Evolutionary conservation across 257 asterid genomes (phyloP), one percentile per base, ranked within the genome.

Genomic region (Sherardia arvensis): DNA sequence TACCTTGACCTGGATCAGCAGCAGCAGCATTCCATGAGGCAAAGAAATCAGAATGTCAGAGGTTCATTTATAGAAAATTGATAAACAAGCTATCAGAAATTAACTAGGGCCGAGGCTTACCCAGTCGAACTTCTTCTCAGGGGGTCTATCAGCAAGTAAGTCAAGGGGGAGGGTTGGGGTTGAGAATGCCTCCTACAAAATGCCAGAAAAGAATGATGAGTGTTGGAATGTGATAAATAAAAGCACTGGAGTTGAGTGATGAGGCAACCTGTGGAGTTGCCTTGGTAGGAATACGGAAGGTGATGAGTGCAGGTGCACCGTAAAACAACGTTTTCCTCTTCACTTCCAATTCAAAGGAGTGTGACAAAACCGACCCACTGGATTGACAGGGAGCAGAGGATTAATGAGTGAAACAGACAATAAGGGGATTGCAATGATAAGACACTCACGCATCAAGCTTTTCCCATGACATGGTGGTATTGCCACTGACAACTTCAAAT

Each of bases 381-480:
- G 59, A 75, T 49, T 28, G 73, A 48, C 48, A 53, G 71, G 54
- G 49, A 53, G 21, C 21, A 59, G 62, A 43, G 34, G 23, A 64
- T 58, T 14, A 58, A 62, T 27, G 7, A 9, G 33, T 8, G 22
- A 26, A 29, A 10, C 23, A 29, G 17, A 28, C 43, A 20, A 53
- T 23, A 25, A 8, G 23, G 59, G 15, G n/a, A 7, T 43, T 14
- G 61, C 54, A 56, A 11, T 51, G 53, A 11, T 45, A 45, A 54
- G n/a, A 15, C 63, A 86, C 98, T 87, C 78, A 92, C 97, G 71
- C 86, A 43, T 92, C 99, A 70, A 92, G 99, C 79, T 77, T 85
- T 72, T 89, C 99, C 97, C 99, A 92, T 22, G 99, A 81, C 66
- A 77, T 71, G 45, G 98, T 80, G 68, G 95, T 86, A 86, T 86